Conservation (phyloP, 345 rosid genomes). For the Rhodamnia argentea region DNA sequence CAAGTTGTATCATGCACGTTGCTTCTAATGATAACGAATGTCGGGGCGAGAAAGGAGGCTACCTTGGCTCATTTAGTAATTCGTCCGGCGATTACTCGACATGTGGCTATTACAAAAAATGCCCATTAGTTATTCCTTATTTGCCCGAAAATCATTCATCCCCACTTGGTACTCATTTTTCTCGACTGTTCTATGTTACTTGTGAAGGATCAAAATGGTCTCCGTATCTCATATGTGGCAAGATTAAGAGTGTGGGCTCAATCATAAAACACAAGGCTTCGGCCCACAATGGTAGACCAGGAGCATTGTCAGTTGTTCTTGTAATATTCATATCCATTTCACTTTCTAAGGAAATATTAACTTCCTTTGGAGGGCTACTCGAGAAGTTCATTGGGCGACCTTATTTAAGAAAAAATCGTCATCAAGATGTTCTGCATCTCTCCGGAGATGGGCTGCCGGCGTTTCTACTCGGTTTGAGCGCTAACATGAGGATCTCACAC, state of each 20-base stretch:
- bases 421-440: not conserved
- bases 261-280: not conserved
- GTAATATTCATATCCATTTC: not conserved
- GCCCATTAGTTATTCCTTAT: not conserved
- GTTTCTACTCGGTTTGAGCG: not conserved
- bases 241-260: not conserved
- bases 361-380: too few relatives aligned
- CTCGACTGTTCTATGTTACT: not conserved
- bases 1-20: not conserved
- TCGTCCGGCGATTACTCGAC: rapidly evolving
- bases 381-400: too few relatives aligned
- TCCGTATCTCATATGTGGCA: not conserved
- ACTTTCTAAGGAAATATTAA: not conserved
- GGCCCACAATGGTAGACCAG: not conserved
- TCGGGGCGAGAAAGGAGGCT: not conserved
- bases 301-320: not conserved
- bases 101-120: not conserved
- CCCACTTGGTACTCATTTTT: not conserved
- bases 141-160: not conserved
- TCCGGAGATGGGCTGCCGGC: not conserved
- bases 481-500: not conserved
- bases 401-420: not conserved
- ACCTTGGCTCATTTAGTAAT: not conserved
- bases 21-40: not conserved
- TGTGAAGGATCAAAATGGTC: not conserved